These are phyloP conservation scores for Sphaerobolus stellatus DNA, from an alignment of 1,284 basidiomycete genomes.

Conservation along the genomic window DNA sequence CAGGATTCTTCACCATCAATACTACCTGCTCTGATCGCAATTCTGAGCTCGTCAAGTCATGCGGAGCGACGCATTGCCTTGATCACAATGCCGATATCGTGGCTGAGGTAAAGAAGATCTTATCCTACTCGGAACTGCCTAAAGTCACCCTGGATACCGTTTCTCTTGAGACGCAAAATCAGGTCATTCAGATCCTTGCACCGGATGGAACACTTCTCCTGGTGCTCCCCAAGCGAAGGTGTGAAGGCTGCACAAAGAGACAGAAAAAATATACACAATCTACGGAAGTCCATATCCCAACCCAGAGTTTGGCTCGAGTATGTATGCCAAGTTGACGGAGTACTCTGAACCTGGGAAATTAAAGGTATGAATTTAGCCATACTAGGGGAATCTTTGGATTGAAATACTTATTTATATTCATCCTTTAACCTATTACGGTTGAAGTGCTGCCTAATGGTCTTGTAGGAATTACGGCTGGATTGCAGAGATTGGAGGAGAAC, in stretches of 20 bases:
- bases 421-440: constrained; percentile 30
- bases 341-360: constrained; percentile 37
- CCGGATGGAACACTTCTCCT: constrained; percentile 22
- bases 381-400: not conserved
- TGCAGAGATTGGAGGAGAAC: constrained; percentile 26
- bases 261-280: constrained; percentile 26
- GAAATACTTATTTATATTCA: not conserved
- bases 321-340: constrained; percentile 28
- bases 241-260: constrained; percentile 24
- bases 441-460: constrained; percentile 31
- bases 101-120: constrained; percentile 29
- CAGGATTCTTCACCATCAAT: constrained; percentile 54
- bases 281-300: constrained; percentile 28
- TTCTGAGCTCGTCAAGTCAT: constrained; percentile 39
- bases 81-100: constrained; percentile 41
- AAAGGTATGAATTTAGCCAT: constrained; percentile 29
- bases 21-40: constrained; percentile 50
- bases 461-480: constrained; percentile 25
- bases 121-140: constrained; percentile 15
- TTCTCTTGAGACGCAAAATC: constrained; percentile 27
- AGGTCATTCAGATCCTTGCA: constrained; percentile 27
- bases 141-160: constrained; percentile 42
- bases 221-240: constrained; percentile 24
- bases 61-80: constrained; percentile 55
- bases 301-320: constrained; percentile 16